A percentile compares a stretch with the other conserved stretches of the same genome.
phyloP scores from a whole-genome alignment of 192 early-diverging fungal species.

The Podochytrium sp. region DNA sequence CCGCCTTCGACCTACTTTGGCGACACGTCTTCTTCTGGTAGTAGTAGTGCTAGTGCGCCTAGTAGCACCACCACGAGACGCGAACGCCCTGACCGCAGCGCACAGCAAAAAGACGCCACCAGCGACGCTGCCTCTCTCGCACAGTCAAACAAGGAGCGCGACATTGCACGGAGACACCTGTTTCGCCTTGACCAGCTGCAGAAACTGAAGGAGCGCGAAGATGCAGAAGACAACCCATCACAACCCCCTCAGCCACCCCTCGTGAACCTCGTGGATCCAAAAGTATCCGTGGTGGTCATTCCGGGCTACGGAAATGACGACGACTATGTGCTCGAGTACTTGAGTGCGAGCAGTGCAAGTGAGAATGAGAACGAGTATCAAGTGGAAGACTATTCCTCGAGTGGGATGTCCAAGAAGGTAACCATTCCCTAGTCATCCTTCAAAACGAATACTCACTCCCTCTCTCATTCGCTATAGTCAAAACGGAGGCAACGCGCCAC shows the following conservation, averaged over 20 bases:
- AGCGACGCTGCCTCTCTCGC: background rate
- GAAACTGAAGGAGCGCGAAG: slow-evolving; percentile 16
- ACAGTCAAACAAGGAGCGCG: slow-evolving; percentile 27
- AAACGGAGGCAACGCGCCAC: background rate
- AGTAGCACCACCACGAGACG: background rate
- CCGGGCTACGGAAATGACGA: slow-evolving; percentile 27
- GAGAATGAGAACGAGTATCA: background rate
- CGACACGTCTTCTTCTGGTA: background rate
- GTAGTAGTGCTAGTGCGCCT: background rate
- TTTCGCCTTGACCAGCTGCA: slow-evolving; percentile 20
- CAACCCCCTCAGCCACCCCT: background rate
- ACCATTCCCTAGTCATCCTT: background rate
- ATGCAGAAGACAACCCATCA: background rate
- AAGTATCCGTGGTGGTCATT: slow-evolving; percentile 16
- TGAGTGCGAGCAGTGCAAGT: slow-evolving; percentile 1
- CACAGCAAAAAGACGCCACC: background rate
- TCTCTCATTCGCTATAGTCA: too few species aligned
- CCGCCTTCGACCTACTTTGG: slow-evolving; percentile 17
- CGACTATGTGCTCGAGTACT: slow-evolving; percentile 24
- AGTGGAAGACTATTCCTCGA: too few species aligned
- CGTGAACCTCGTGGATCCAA: background rate
- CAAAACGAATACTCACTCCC: too few species aligned
- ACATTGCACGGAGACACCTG: slow-evolving; percentile 23
- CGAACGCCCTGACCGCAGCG: slow-evolving; percentile 13
- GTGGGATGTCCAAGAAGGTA: too few species aligned